Percentiles rank a stretch among this genome's conserved stretches.
phyloP scores from a whole-genome alignment of 768 basidiomycete species.

The Neoboletus magnificus region DNA sequence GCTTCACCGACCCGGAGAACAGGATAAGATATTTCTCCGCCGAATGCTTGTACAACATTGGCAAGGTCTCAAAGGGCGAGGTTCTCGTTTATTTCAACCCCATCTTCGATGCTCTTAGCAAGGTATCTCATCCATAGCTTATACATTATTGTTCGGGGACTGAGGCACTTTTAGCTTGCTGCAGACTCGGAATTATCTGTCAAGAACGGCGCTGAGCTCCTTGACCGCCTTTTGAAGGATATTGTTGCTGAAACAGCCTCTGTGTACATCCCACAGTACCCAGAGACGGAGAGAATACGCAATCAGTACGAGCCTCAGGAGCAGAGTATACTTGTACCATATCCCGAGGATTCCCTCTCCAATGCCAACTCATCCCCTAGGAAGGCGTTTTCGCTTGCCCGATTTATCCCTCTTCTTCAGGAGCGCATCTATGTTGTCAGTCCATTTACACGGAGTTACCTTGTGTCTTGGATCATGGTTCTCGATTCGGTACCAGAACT shows the following conservation, averaged over 20 bases:
- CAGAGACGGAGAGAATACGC: slow-evolving; percentile 70
- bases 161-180: slow-evolving; percentile 61
- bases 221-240: slow-evolving; percentile 96
- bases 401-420: slow-evolving; percentile 90
- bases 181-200: slow-evolving; percentile 95
- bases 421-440: slow-evolving; percentile 95
- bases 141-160: slow-evolving; percentile 3
- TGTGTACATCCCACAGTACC: slow-evolving; percentile 86
- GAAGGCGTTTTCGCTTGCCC: slow-evolving; percentile 90
- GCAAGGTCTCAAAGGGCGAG: slow-evolving; percentile 95
- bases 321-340: slow-evolving; percentile 60
- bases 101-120: slow-evolving; percentile 95
- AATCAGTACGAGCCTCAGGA: slow-evolving; percentile 40
- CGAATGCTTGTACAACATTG: slow-evolving; percentile 97
- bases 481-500: slow-evolving; percentile 96
- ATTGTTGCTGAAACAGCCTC: slow-evolving; percentile 97
- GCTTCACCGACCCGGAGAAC: slow-evolving; percentile 93
- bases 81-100: slow-evolving; percentile 97
- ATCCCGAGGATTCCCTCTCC: slow-evolving; percentile 46
- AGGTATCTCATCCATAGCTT: slow-evolving; percentile 49
- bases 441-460: slow-evolving; percentile 92
- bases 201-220: slow-evolving; percentile 95
- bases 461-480: slow-evolving; percentile 96
- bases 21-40: slow-evolving; percentile 97
- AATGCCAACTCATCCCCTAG: slow-evolving; percentile 36